Evolutionary conservation across 495 filamentous ascomycete genomes (phyloP), one percentile per base, ranked within the genome.

Genomic region (Podospora fimiseda): DNA sequence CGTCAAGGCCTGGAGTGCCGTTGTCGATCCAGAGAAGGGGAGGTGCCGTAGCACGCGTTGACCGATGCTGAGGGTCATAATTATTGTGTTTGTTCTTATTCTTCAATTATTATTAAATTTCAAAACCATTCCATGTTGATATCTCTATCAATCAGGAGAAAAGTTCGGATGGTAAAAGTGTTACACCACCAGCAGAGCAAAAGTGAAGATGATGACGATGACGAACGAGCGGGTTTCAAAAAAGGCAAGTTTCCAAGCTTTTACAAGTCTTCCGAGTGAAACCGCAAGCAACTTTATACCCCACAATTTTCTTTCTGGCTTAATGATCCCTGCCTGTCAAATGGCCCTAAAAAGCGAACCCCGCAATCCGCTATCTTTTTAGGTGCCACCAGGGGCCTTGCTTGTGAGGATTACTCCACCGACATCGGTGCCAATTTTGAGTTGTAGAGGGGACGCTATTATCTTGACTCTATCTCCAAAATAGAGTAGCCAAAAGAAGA

Each of bases 1-100:
- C 14, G 90, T 88, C 39, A 80, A 66, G 2, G 86, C 86, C 65
- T 98, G 93, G 7, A 82, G 65, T 43, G 80, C 75, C 5, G 83
- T 88, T 30, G 88, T 78, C 39, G 76, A 68, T 14, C 68, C 60
- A 11, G 80, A 71, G 64, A 84, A 81, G 33, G 80, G 80, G 22
- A 83, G 68, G 50, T 69, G 61, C 51, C 70, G 74, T 39, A 71
- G 64, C 52, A 80, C 55, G 7, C 57, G 45, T 36, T 60, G 58
- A 60, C 54, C 24, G 50, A 47, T 38, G 53, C 56, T 49, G 53
- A 61, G 43, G 4, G 56, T 23, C 62, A 64, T 64, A 19, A 43
- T 38, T 13, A 16, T 14, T 19, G 16, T 19, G 36, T 41, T n/a
- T 7, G 39, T 7, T 42, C 5, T 6, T 42, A 42, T 42, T n/a